phyloP scores from a whole-genome alignment of 129 eudicot genomes.

The Calendula officinalis region DNA sequence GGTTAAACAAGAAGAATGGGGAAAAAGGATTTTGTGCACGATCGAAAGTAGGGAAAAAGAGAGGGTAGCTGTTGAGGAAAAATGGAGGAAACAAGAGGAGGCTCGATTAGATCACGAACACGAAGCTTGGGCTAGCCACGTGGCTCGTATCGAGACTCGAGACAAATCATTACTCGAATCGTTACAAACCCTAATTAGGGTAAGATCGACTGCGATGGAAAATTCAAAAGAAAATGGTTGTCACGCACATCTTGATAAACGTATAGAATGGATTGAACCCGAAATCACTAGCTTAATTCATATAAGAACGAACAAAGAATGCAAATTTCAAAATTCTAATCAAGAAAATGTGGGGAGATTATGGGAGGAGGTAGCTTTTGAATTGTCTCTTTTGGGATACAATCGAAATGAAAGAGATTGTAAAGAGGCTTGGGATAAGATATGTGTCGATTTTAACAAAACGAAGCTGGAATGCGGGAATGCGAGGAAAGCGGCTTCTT shows the following conservation, averaged over 20 bases:
- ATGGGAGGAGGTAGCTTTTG: conserved; percentile 73
- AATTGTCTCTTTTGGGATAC: conserved; percentile 67
- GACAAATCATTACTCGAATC: conserved; percentile 75
- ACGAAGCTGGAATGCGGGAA: conserved; percentile 40
- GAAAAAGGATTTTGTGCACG: conserved; percentile 68
- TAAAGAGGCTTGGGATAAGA: conserved; percentile 64
- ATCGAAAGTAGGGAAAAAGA: conserved; percentile 72
- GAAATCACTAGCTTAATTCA: conserved; percentile 66
- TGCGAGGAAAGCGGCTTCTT: conserved; percentile 26
- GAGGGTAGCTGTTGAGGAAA: conserved; percentile 68
- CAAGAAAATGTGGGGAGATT: conserved; percentile 41
- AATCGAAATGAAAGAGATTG: conserved; percentile 48
- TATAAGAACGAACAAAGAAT: conserved; percentile 50
- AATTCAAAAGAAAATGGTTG: conserved; percentile 16
- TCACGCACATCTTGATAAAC: conserved; percentile 4
- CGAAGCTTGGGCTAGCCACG: conserved; percentile 70
- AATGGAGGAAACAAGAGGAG: conserved; percentile 76
- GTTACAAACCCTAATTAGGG: conserved; percentile 54
- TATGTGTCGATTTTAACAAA: conserved; percentile 39
- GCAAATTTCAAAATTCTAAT: conserved; percentile 50
- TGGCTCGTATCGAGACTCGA: conserved; percentile 77
- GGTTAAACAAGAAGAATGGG: conserved; percentile 81
- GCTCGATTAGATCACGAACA: conserved; percentile 64
- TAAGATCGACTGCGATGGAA: conserved; percentile 29
- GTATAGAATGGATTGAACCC: conserved; percentile 49